Conservation (phyloP, 495 filamentous ascomycete genomes). For the Delitschia confertaspora region DNA sequence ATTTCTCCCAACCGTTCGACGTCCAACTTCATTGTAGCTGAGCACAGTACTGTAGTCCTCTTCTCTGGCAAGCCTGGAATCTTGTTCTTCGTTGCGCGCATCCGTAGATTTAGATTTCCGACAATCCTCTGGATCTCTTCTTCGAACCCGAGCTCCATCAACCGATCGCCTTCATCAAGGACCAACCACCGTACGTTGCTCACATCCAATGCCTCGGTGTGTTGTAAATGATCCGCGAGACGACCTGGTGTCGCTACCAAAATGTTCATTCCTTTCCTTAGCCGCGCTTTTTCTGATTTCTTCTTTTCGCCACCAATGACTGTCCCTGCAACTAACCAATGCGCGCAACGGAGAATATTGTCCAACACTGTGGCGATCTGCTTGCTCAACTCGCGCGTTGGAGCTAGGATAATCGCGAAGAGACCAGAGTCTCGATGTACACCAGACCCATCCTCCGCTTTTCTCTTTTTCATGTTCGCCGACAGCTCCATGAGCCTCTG, state of each 20-base stretch:
- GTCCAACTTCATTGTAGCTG: slow-evolving; percentile 93
- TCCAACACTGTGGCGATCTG: slow-evolving; percentile 83
- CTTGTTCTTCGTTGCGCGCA: slow-evolving; percentile 33
- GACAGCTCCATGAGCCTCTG: slow-evolving; percentile 76
- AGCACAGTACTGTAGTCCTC: slow-evolving; percentile 85
- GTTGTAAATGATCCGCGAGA: slow-evolving; percentile 80
- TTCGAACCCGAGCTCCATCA: slow-evolving; percentile 97
- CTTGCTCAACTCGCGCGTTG: slow-evolving; percentile 85
- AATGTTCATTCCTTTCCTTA: slow-evolving; percentile 90
- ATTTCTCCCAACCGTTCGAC: slow-evolving; percentile 88
- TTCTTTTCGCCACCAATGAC: slow-evolving; percentile 97
- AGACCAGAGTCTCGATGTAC: slow-evolving; percentile 76
- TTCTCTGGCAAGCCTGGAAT: slow-evolving; percentile 55
- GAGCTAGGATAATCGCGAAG: slow-evolving; percentile 84
- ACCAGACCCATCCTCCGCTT: slow-evolving; percentile 35
- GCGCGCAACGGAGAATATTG: slow-evolving; percentile 67
- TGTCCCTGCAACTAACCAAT: slow-evolving; percentile 84
- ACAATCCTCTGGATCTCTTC: slow-evolving; percentile 77
- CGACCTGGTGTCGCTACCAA: slow-evolving; percentile 89
- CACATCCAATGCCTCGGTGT: slow-evolving; percentile 80
- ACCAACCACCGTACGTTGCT: slow-evolving; percentile 88
- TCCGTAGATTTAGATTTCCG: slow-evolving; percentile 55
- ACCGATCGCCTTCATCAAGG: slow-evolving; percentile 86
- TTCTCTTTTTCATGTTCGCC: slow-evolving; percentile 32
- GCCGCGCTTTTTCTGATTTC: slow-evolving; percentile 86